Base-by-base conservation (phyloP, 768 basidiomycete genomes). In the Panaeolus cyanescens region DNA sequence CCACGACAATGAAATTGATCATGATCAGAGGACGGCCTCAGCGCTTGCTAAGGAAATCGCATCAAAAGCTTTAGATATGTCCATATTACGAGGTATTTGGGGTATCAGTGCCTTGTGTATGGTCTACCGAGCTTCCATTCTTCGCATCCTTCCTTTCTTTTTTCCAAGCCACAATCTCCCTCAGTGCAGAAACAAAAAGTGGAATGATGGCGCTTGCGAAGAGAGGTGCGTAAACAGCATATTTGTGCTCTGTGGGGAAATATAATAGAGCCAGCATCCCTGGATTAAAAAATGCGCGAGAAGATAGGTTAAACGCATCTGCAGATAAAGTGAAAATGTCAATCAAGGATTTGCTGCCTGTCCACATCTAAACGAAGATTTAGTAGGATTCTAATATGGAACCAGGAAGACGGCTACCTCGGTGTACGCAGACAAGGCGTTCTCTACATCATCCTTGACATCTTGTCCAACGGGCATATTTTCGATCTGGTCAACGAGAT, bases 171-270 rank as follows among this genome's bases (percentile, higher is more conserved):
- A 79, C 69, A n/a, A 91, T 56, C 72, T 96, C 95, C 70, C 87
- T 83, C 22, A 93, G 64, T 10, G 90, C 79, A 1, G 92, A 87
- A 2, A 92, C 87, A 9, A 95, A 61, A 57, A 98, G 73, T 5
- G 96, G 95, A 30, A 96, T 89, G 2, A 92, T 81, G 6, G 95
- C 84, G 54, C 94, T 95, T 2, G 93, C 96, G 72, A 99, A 98
- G 32, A 99, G 75, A 0, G 97, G 96, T 0, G 93, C 90, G 72
- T 99, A 99, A 8, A 99, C 94, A 2, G 96, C 96, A 72, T 95
- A 96, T 71, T 92, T 98, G 79, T 99, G 97, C 71, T 99, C 97
- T 19, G 94, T 89, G 20, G 97, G 97, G 76, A 99, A 99, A 75
- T 99, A 99, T 20, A 99, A 81, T 70, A 98, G 76, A 13, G 94